phyloP scores from a whole-genome alignment of 495 filamentous ascomycete genomes.

The Hamigera avellanea region DNA sequence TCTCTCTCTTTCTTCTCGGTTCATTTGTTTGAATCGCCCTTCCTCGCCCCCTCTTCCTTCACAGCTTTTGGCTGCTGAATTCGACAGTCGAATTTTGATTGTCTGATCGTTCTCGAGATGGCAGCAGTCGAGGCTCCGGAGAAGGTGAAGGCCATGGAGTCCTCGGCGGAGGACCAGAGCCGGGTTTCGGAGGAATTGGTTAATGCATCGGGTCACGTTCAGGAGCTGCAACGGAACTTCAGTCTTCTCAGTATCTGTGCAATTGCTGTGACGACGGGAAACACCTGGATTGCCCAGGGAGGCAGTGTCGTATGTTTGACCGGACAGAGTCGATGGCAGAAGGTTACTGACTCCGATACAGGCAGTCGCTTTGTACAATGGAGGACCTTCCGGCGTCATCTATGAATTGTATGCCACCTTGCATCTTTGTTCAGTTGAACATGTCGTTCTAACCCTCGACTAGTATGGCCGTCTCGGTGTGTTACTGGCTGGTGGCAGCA shows the following conservation, averaged over 20 bases:
- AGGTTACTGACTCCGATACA: neutral
- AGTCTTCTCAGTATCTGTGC: slow-evolving; percentile 45
- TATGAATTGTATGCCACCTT: slow-evolving; percentile 36
- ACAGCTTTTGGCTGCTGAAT: neutral
- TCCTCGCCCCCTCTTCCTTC: neutral
- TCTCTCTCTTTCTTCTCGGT: slow-evolving; percentile 1
- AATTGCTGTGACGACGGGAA: slow-evolving; percentile 43
- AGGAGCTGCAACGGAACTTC: slow-evolving; percentile 51
- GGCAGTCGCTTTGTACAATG: slow-evolving; percentile 29
- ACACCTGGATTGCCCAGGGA: slow-evolving; percentile 49
- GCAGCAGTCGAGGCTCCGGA: slow-evolving; percentile 7
- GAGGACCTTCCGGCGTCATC: slow-evolving; percentile 37
- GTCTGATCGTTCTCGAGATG: slow-evolving; percentile 1
- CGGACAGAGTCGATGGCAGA: neutral
- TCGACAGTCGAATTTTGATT: neutral
- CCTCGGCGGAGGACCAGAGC: slow-evolving; percentile 9
- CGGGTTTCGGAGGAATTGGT: slow-evolving; percentile 16
- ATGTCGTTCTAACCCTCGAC: neutral
- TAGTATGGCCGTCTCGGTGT: slow-evolving; percentile 36
- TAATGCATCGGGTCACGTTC: slow-evolving; percentile 46
- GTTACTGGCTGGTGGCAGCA: slow-evolving; percentile 41
- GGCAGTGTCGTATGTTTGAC: slow-evolving; percentile 31
- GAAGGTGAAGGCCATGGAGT: slow-evolving; percentile 10
- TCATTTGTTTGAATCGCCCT: neutral
- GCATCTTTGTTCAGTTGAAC: neutral